Conservation (phyloP, 139 green algal genomes). For the Chlamydomonas eustigma region DNA sequence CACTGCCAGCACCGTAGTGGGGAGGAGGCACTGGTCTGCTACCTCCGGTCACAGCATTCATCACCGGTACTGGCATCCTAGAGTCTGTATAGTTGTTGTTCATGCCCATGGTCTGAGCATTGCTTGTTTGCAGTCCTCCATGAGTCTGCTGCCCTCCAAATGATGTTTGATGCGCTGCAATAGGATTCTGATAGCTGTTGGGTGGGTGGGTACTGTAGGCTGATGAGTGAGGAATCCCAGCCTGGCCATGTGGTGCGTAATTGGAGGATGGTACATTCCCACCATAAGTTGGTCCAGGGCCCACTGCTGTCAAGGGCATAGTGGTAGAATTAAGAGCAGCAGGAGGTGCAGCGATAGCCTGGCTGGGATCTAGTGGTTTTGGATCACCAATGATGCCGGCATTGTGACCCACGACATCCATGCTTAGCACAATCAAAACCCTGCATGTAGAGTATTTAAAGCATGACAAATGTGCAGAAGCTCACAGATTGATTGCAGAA, state of each 20-base stretch:
- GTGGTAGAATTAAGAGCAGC: background rate
- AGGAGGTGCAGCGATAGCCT: background rate
- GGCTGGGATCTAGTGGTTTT: background rate
- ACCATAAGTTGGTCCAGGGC: slow-evolving; percentile 13
- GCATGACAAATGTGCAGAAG: too few relatives aligned
- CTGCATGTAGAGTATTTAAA: slow-evolving; percentile 24
- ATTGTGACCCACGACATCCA: slow-evolving; percentile 28
- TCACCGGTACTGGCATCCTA: slow-evolving; percentile 17
- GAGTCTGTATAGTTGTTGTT: too few relatives aligned
- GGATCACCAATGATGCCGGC: slow-evolving; percentile 34
- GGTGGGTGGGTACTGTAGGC: too few relatives aligned
- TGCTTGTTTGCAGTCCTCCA: too few relatives aligned
- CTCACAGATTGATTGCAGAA: too few relatives aligned
- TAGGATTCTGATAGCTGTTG: too few relatives aligned
- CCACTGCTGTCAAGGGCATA: background rate
- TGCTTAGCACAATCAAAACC: slow-evolving; percentile 60
- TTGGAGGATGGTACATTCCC: slow-evolving; percentile 13
- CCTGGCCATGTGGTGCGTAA: too few relatives aligned
- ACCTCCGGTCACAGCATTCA: slow-evolving; percentile 17
- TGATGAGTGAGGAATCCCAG: too few relatives aligned
- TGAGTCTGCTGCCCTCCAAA: too few relatives aligned
- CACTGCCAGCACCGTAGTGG: slow-evolving; percentile 32
- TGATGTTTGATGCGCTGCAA: too few relatives aligned
- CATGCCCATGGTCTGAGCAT: too few relatives aligned
- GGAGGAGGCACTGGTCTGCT: slow-evolving; percentile 11